phyloP scores from a whole-genome alignment of 495 filamentous ascomycete species.

The Penicillium cataractarum region DNA sequence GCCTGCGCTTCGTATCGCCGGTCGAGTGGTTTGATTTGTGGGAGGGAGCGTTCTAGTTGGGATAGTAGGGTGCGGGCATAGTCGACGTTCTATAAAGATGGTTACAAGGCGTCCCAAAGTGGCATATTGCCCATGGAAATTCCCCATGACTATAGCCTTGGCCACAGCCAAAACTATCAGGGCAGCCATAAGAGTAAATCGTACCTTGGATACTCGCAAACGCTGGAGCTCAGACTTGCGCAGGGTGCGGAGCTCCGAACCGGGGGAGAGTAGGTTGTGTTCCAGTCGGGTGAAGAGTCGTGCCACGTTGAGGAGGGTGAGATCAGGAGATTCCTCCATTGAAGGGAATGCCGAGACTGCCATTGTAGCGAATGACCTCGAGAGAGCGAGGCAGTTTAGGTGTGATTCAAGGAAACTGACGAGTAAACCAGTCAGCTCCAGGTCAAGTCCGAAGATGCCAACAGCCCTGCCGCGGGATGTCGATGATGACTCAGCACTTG shows the following conservation, averaged over 20 bases:
- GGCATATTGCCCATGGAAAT: background rate
- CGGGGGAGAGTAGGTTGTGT: slow-evolving; percentile 68
- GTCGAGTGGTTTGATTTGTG: slow-evolving; percentile 63
- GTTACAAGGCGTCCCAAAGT: slow-evolving; percentile 5
- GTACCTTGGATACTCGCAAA: slow-evolving; percentile 55
- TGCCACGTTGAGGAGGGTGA: slow-evolving; percentile 61
- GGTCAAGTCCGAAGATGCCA: slow-evolving; percentile 15
- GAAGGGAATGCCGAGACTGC: slow-evolving; percentile 38
- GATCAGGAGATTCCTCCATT: slow-evolving; percentile 33
- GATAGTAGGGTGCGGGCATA: slow-evolving; percentile 77
- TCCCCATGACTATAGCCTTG: background rate
- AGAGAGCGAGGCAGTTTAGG: background rate
- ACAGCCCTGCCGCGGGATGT: background rate
- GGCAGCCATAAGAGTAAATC: background rate
- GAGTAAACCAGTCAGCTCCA: background rate
- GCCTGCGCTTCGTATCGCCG: slow-evolving; percentile 68
- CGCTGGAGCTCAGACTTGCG: slow-evolving; percentile 70
- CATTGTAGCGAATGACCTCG: slow-evolving; percentile 23
- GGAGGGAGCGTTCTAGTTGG: slow-evolving; percentile 73
- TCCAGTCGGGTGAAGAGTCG: slow-evolving; percentile 78
- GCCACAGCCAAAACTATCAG: background rate
- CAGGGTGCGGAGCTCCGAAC: slow-evolving; percentile 61
- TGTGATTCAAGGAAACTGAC: background rate
- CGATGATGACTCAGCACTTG: slow-evolving; percentile 14
- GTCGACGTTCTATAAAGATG: slow-evolving; percentile 67